These are phyloP conservation scores for Allomyces macrogynus DNA, from an alignment of 192 early-diverging fungal genomes.

Conservation along the genomic window DNA sequence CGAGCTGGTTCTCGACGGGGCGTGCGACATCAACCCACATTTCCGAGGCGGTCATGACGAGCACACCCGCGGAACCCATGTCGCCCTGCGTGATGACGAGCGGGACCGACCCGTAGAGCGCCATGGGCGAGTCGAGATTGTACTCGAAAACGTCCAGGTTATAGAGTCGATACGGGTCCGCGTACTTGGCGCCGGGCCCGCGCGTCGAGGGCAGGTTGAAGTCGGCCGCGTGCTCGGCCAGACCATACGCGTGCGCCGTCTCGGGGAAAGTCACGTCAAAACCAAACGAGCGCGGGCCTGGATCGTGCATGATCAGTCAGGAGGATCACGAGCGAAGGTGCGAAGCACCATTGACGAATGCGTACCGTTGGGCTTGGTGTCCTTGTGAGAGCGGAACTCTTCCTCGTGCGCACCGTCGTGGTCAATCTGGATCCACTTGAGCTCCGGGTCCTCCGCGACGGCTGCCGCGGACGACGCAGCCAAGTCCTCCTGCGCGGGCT, in stretches of 20 bases:
- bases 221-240: conserved; percentile 82
- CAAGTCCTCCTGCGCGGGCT: conserved; percentile 11
- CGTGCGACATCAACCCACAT: conserved; percentile 95
- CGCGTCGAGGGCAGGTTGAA: conserved; percentile 76
- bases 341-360: not conserved
- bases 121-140: conserved; percentile 83
- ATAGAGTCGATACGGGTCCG: conserved; percentile 86
- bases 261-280: conserved; percentile 80
- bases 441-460: conserved; percentile 2
- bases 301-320: not conserved
- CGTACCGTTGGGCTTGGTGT: conserved; percentile 73
- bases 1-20: conserved; percentile 12
- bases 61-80: conserved; percentile 49
- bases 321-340: not conserved
- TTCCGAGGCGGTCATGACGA: conserved; percentile 89
- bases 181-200: conserved; percentile 47
- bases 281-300: conserved; percentile 81
- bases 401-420: conserved; percentile 52
- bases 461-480: conserved; percentile 7
- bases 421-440: conserved; percentile 4
- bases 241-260: conserved; percentile 74
- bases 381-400: conserved; percentile 63
- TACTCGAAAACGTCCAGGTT: conserved; percentile 99
- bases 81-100: conserved; percentile 79
- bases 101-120: conserved; percentile 86